These are phyloP conservation scores for Polychytrium aggregatum DNA, from an alignment of 192 early-diverging fungal genomes.

Conservation along the genomic window DNA sequence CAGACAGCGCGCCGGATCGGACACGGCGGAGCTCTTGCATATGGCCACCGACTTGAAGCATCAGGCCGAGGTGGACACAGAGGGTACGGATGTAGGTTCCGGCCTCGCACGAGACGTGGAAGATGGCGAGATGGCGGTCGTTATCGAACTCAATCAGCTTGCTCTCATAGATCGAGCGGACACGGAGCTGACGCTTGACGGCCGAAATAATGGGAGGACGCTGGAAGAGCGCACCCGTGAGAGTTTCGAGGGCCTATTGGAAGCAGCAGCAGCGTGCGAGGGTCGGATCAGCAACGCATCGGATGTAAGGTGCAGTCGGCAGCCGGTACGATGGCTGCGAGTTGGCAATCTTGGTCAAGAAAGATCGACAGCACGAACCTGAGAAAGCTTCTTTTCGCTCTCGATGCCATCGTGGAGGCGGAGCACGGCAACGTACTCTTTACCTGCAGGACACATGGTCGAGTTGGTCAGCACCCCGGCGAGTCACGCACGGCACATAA, in stretches of 20 bases:
- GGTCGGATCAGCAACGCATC: too few species aligned
- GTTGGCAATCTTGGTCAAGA: too few species aligned
- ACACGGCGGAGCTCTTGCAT: slow-evolving; percentile 99
- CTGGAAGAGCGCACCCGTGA: slow-evolving; percentile 98
- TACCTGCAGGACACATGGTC: slow-evolving; percentile 28
- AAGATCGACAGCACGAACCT: slow-evolving; percentile 34
- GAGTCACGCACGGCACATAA: not conserved
- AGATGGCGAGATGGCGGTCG: slow-evolving; percentile 88
- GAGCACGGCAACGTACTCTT: slow-evolving; percentile 94
- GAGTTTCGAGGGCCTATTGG: slow-evolving; percentile 88
- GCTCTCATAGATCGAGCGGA: slow-evolving; percentile 93
- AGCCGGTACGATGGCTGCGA: too few species aligned
- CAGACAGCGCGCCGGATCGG: slow-evolving; percentile 79
- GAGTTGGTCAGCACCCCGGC: too few species aligned
- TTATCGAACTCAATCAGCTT: slow-evolving; percentile 97
- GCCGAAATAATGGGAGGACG: slow-evolving; percentile 97
- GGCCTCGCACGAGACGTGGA: slow-evolving; percentile 98
- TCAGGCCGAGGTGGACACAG: slow-evolving; percentile 93
- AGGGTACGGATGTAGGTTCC: slow-evolving; percentile 99
- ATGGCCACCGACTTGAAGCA: slow-evolving; percentile 92
- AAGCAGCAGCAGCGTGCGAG: too few species aligned
- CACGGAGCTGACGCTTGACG: slow-evolving; percentile 97
- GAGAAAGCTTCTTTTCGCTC: slow-evolving; percentile 72
- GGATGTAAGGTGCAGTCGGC: too few species aligned
- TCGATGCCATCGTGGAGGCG: slow-evolving; percentile 92